Evolutionary conservation across 805 yeast genomes (phyloP).

Genomic region (Saturnispora quitensis): DNA sequence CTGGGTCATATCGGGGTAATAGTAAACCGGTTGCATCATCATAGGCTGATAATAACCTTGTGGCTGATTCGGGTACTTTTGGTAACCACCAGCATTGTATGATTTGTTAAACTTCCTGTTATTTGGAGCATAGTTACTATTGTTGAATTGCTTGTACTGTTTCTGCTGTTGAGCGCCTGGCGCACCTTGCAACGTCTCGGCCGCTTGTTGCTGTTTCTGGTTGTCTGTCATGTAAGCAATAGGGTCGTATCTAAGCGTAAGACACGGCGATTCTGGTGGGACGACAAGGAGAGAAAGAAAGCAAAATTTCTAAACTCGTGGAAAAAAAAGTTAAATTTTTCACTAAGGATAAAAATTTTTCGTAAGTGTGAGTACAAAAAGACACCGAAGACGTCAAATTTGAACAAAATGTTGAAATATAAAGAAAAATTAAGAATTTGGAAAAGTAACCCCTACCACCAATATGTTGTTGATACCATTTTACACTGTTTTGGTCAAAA

Average conservation of each 20-base stretch:
- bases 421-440: not conserved
- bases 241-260: conserved; percentile 1
- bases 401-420: not conserved
- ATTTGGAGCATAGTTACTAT: not conserved
- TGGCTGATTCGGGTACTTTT: not conserved
- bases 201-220: not conserved
- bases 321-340: not conserved
- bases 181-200: not conserved
- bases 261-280: conserved; percentile 1
- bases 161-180: not conserved
- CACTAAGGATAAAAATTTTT: not conserved
- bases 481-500: not conserved
- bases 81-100: not conserved
- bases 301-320: not conserved
- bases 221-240: not conserved
- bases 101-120: not conserved
- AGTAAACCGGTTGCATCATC: not conserved
- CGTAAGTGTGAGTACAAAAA: not conserved
- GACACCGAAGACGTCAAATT: not conserved
- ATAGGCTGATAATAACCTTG: not conserved
- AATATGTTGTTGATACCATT: too few relatives aligned
- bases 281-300: not conserved
- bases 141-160: not conserved
- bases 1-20: not conserved
- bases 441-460: not conserved